A percentile compares a stretch with the other conserved stretches of the same genome.
Conservation (phyloP, 768 basidiomycete species). For the Xerocomellus amylosporus region DNA sequence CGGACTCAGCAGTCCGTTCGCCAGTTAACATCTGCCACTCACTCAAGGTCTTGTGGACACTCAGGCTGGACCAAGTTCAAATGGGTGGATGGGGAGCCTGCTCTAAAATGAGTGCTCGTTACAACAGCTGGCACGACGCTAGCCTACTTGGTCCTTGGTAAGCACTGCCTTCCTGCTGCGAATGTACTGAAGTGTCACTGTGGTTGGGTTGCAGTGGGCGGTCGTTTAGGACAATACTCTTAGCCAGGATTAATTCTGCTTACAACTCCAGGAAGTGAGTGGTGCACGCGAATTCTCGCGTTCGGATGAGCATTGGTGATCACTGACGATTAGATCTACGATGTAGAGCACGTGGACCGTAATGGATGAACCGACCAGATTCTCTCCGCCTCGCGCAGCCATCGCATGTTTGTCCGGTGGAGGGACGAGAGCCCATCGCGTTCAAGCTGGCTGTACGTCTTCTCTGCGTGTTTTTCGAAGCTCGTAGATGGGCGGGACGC, state of each 20-base stretch:
- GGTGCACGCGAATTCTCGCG: neutral
- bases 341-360: neutral
- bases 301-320: neutral
- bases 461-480: neutral
- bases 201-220: neutral
- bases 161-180: neutral
- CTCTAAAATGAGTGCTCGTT: neutral
- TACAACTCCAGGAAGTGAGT: neutral
- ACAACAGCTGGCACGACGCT: neutral
- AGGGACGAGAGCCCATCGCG: neutral
- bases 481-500: neutral
- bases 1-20: neutral
- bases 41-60: neutral
- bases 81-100: neutral
- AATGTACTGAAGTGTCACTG: neutral
- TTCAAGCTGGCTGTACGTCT: neutral
- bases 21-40: neutral
- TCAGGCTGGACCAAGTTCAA: neutral
- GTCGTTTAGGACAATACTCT: neutral
- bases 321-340: constrained; percentile 3
- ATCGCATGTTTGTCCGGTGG: neutral
- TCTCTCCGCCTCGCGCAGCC: neutral
- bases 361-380: neutral
- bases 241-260: neutral
- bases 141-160: neutral